A percentile compares a stretch with the other conserved stretches of the same genome.
phyloP scores from a whole-genome alignment of 257 asterid genomes.

The Capsicum chinense region DNA sequence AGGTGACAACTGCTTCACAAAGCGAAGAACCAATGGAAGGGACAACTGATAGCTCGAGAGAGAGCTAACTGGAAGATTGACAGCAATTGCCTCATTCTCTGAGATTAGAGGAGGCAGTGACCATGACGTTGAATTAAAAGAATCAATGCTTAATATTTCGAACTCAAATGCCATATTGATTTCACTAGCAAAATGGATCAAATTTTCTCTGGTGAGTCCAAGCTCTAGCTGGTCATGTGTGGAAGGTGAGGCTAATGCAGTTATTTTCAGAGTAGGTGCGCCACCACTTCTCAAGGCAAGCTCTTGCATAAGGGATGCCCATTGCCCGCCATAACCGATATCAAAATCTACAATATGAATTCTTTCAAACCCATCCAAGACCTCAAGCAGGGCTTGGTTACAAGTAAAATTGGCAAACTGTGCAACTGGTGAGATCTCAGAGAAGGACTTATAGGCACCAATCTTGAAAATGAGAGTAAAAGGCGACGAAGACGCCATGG shows the following conservation, averaged over 20 bases:
- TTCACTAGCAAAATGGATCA: conserved; percentile 77
- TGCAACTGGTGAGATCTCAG: conserved; percentile 87
- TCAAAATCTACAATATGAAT: conserved; percentile 90
- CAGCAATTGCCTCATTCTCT: conserved; percentile 71
- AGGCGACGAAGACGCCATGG: conserved; percentile 49
- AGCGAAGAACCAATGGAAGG: conserved; percentile 67
- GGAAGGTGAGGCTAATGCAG: conserved; percentile 72
- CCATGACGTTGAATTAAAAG: conserved; percentile 71
- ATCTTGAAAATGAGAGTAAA: conserved; percentile 76
- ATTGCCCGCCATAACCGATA: conserved; percentile 88
- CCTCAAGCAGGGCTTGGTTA: conserved; percentile 93
- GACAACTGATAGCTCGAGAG: conserved; percentile 56
- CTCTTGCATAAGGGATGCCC: conserved; percentile 99
- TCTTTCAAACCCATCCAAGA: conserved; percentile 63
- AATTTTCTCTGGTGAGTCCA: conserved; percentile 73
- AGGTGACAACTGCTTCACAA: conserved; percentile 77
- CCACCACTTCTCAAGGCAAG: conserved; percentile 70
- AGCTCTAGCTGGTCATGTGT: conserved; percentile 82
- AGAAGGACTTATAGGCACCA: conserved; percentile 83
- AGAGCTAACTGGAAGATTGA: conserved; percentile 76
- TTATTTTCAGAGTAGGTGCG: conserved; percentile 66
- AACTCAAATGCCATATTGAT: conserved; percentile 73
- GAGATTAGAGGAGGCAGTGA: conserved; percentile 49
- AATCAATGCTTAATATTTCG: conserved; percentile 62
- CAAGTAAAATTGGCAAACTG: conserved; percentile 87